These are phyloP conservation scores for Pythium monospermum DNA, from an alignment of 352 stramenopile species.

Conservation along the genomic window DNA sequence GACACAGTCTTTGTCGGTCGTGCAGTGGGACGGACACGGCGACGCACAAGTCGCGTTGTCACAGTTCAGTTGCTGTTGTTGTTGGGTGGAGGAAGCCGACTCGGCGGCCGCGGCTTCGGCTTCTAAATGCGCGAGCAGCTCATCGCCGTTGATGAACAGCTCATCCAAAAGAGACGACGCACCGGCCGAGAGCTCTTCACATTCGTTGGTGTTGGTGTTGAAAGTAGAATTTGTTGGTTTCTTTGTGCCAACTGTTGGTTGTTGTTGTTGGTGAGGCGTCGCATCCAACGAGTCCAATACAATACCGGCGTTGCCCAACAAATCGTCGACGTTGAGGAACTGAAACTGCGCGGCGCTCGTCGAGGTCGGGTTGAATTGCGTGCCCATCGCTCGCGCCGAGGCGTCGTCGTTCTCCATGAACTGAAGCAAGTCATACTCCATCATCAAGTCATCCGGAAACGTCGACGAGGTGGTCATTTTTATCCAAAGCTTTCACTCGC, in stretches of 20 bases:
- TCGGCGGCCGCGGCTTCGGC: slow-evolving; percentile 22
- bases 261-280: slow-evolving; percentile 2
- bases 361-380: neutral
- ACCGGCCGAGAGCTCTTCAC: slow-evolving; percentile 9
- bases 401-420: slow-evolving; percentile 29
- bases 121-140: slow-evolving; percentile 50
- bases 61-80: too few relatives aligned
- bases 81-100: neutral
- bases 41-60: too few relatives aligned
- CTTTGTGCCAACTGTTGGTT: slow-evolving; percentile 7
- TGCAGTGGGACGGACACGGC: slow-evolving; percentile 33
- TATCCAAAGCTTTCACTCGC: neutral
- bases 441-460: slow-evolving; percentile 26
- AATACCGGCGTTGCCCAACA: slow-evolving; percentile 22
- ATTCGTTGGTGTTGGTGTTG: neutral
- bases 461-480: slow-evolving; percentile 19
- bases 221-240: neutral
- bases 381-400: neutral
- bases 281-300: slow-evolving; percentile 15
- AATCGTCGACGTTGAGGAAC: slow-evolving; percentile 27
- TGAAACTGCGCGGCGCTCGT: slow-evolving; percentile 1
- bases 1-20: slow-evolving; percentile 43
- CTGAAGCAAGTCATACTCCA: slow-evolving; percentile 34
- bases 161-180: slow-evolving; percentile 25
- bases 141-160: slow-evolving; percentile 50